phyloP scores from a whole-genome alignment of 2,329 filamentous ascomycete genomes.

The Furcasterigmium furcatum region DNA sequence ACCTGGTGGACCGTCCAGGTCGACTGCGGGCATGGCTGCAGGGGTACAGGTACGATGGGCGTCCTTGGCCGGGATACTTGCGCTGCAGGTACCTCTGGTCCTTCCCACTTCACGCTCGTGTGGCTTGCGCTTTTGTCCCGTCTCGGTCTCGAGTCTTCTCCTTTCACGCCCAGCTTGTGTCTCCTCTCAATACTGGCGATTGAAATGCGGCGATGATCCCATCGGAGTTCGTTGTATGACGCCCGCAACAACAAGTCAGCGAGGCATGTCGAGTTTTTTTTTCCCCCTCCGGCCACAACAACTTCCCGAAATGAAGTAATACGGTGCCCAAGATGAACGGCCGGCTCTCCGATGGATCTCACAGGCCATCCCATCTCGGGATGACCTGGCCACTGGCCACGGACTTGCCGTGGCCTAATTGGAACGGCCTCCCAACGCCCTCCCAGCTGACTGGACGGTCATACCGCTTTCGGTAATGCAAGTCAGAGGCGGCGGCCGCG shows the following conservation, averaged over 20 bases:
- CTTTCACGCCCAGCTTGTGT: no score
- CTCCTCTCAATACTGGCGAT: no score
- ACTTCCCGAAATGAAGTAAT: not conserved
- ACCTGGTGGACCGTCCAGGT: not conserved
- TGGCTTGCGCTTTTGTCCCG: no score
- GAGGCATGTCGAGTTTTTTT: no score
- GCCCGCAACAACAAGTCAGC: no score
- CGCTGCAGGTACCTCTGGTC: not conserved
- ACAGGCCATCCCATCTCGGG: not conserved
- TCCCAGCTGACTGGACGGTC: not conserved
- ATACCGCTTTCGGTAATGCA: not conserved
- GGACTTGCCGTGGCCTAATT: not conserved
- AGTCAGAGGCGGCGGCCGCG: no score
- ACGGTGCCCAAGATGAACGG: not conserved
- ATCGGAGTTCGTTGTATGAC: no score
- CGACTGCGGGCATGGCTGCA: not conserved
- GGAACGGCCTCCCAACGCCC: not conserved
- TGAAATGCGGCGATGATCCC: no score
- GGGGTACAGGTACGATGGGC: not conserved
- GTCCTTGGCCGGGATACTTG: not conserved
- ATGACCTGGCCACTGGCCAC: not conserved
- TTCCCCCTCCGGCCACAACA: not conserved
- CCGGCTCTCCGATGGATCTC: not conserved
- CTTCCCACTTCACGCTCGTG: no score
- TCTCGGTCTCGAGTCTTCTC: no score